Base-by-base conservation (phyloP, 805 yeast species). In the Nakazawaea wickerhamii region DNA sequence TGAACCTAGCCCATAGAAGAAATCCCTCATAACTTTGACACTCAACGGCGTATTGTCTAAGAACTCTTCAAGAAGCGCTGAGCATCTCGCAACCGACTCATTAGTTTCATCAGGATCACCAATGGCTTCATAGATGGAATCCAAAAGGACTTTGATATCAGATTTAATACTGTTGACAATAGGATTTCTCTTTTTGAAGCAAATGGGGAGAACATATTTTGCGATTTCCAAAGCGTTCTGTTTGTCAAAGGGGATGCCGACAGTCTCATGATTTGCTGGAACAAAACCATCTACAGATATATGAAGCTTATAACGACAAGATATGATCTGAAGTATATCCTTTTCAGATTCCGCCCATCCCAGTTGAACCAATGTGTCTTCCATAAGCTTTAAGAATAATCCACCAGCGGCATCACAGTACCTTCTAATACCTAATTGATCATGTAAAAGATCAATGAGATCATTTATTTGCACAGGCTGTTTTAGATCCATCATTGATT, bases 301-400 rank as follows among this genome's bases (percentile, higher is more conserved):
- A 2, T 67, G 61, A 39, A 86, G 70, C 35, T 88, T 95, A 52
- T 82, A 88, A 8, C 84, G 71, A 57, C 99, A 93, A 48, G 79
- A 70, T 18, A 93, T 61, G 26, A 87, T 70, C 54, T 91, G 98
- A 7, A 87, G 71, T 36, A 91, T 58, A 35, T 88, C 93, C 7
- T 69, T 67, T 36, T 84, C 90, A 2, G 84, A 70, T 4, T 70
- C 70, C 17, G 47, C 40, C 57, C 61, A 57, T 6, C 68, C 62
- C 21, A 74, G 59, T 1, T 63, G 50, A 13, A 77, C 64, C 26
- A 84, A 61, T 15, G 73, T 68, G 7, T 67, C 64, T 50, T 88
- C 83, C 0, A 82, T 66, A 21, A 84, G 61, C 14, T 68, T 66
- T 39, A 93, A 63, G 47, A 90, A 81, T 6, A 64, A 60, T 0